Base-by-base conservation (phyloP, 441 rosid species). In the Syzygium malaccense region DNA sequence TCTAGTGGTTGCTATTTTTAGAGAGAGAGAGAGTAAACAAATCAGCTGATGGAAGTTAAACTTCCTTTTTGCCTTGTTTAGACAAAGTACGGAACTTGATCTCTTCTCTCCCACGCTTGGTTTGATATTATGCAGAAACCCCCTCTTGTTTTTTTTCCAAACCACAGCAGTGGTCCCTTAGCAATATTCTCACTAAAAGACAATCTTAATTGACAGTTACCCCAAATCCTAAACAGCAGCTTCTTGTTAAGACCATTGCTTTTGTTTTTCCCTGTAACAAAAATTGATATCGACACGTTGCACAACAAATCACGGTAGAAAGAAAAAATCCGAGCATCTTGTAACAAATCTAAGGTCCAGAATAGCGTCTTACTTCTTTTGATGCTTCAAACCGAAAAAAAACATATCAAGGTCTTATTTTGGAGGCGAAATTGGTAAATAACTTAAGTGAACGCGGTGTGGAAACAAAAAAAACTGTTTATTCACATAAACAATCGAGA, bases 41-140 rank as follows among this genome's bases (percentile, higher is more conserved):
- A 71, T 37, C n/a, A 37, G 48, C 23, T 68, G 64, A 53, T 23
- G 86, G 45, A 28, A 85, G 89, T 86, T 20, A 32, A 28, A 32
- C 62, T 13, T 26, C 87, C 64, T 62, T 85, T 87, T 87, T 87
- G 33, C 88, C 45, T 87, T 85, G 86, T 87, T 86, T 88, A 64
- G 87, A 68, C 87, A 87, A 55, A 30, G 49, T 55, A 79, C 45
- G 23, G 86, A 71, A 45, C 83, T 71, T 12, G 83, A 37, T 37
- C 66, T 12, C 51, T 41, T 7, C 45, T 71, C 51, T 20, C n/a
- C 83, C 9, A 12, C 83, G 13, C 83, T 71, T 11, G 28, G 14
- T 71, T 25, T 20, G 83, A 20, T 37, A 37, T 37, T 71, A 1
- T 71, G 83, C 51, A 37, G n/a, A 37, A 71, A 71, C 51, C 83